A percentile compares a stretch with the other conserved stretches of the same genome.
Evolutionary conservation across 2,329 filamentous ascomycete species (phyloP).

Genomic region (Pseudogymnoascus sp.): DNA sequence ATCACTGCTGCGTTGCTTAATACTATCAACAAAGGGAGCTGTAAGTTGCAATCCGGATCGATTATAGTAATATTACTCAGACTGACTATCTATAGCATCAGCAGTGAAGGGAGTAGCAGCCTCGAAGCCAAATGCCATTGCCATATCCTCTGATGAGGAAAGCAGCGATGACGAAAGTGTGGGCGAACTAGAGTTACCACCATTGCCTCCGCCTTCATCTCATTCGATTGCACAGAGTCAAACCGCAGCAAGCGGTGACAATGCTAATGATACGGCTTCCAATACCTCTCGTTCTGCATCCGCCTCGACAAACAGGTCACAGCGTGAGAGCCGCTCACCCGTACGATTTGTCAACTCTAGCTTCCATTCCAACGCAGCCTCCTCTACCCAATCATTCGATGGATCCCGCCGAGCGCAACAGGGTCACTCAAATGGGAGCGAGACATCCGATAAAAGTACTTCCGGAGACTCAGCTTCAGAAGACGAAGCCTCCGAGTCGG

Average conservation of each 20-base stretch:
- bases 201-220: not conserved
- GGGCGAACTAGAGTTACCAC: not conserved
- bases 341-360: constrained; percentile 8
- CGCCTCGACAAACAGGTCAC: not conserved
- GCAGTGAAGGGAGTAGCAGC: not conserved
- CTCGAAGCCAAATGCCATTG: not conserved
- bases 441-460: constrained; percentile 6
- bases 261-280: not conserved
- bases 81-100: not conserved
- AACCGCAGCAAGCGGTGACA: not conserved
- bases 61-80: not conserved
- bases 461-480: not conserved
- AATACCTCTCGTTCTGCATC: not conserved
- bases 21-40: not conserved
- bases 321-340: constrained; percentile 4
- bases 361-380: not conserved
- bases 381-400: not conserved
- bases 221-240: not conserved
- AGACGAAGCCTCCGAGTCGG: not conserved
- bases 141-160: not conserved
- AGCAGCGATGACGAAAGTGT: not conserved
- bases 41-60: not conserved
- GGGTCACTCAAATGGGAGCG: not conserved
- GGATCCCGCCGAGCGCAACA: not conserved
- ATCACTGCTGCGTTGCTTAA: not conserved